Conservation (phyloP, 1,139 yeast species). For the Saccharomyces hybrid region DNA sequence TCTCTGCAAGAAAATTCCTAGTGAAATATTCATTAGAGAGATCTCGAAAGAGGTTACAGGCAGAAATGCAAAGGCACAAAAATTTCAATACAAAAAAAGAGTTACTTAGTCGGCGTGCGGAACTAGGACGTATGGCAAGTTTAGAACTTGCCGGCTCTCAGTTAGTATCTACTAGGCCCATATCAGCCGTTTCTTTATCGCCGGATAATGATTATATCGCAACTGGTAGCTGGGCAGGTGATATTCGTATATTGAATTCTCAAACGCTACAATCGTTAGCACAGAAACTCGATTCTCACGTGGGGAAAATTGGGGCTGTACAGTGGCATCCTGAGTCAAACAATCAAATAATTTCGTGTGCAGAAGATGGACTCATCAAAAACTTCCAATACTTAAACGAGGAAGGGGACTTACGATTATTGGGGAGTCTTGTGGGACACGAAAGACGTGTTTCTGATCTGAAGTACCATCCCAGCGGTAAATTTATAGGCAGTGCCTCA, state of each 20-base stretch:
- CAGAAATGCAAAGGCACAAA: constrained; percentile 8
- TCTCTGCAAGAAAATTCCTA: constrained; percentile 46
- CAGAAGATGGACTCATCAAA: constrained; percentile 52
- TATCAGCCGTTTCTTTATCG: constrained; percentile 51
- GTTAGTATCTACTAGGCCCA: constrained; percentile 57
- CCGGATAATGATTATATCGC: constrained; percentile 37
- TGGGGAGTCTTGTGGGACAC: constrained; percentile 36
- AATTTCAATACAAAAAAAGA: constrained; percentile 26
- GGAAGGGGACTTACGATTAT: not conserved
- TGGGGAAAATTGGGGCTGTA: constrained; percentile 62
- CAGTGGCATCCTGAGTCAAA: constrained; percentile 48
- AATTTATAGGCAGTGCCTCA: constrained; percentile 60
- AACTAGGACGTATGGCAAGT: constrained; percentile 35
- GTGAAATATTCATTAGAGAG: constrained; percentile 43
- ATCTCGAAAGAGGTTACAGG: constrained; percentile 42
- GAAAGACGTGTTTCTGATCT: constrained; percentile 53
- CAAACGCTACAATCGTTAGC: constrained; percentile 35
- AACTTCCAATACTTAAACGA: constrained; percentile 12
- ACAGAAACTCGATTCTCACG: constrained; percentile 27
- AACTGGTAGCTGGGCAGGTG: constrained; percentile 84
- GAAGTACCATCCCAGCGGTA: constrained; percentile 58
- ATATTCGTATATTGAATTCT: constrained; percentile 43
- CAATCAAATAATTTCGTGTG: constrained; percentile 45
- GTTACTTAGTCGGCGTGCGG: constrained; percentile 41
- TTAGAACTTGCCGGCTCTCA: constrained; percentile 61